phyloP scores from a whole-genome alignment of 495 filamentous ascomycete species.

The Chaetomium fimeti region DNA sequence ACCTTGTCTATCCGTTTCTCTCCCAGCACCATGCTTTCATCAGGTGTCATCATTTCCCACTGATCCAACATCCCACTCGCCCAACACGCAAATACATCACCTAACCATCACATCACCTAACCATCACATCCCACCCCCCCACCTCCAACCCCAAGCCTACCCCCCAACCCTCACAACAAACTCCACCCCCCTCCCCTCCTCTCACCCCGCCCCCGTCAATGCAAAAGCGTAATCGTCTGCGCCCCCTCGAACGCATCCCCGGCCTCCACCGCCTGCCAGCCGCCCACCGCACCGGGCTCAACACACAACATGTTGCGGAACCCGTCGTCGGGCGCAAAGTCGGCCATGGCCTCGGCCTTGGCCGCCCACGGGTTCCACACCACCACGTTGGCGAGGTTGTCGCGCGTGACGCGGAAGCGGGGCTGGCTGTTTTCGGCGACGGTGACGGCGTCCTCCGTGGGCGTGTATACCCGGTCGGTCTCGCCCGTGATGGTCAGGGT shows the following conservation, averaged over 20 bases:
- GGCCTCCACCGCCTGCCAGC: conserved; percentile 78
- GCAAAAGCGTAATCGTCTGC: conserved; percentile 59
- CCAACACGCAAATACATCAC: too few relatives aligned
- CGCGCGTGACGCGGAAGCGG: conserved; percentile 68
- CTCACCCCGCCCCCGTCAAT: conserved; percentile 13
- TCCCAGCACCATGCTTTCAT: not conserved
- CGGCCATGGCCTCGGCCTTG: conserved; percentile 74
- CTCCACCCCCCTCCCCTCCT: not conserved
- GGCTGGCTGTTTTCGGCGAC: conserved; percentile 61
- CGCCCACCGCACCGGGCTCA: conserved; percentile 79
- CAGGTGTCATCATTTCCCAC: too few relatives aligned
- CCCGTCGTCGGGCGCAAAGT: conserved; percentile 86
- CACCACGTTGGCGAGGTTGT: conserved; percentile 80
- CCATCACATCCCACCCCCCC: too few relatives aligned
- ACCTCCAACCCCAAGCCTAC: too few relatives aligned
- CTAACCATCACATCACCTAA: too few relatives aligned
- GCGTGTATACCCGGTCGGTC: conserved; percentile 70
- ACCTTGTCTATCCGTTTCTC: not conserved
- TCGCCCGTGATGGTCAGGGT: conserved; percentile 63
- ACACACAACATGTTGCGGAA: conserved; percentile 92
- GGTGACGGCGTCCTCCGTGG: conserved; percentile 46
- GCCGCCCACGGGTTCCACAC: conserved; percentile 98
- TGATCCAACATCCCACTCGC: too few relatives aligned
- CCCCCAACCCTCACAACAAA: conserved; percentile 11
- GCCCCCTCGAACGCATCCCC: conserved; percentile 89